Conservation (phyloP, 352 stramenopile genomes). For the Phytophthora syringae region DNA sequence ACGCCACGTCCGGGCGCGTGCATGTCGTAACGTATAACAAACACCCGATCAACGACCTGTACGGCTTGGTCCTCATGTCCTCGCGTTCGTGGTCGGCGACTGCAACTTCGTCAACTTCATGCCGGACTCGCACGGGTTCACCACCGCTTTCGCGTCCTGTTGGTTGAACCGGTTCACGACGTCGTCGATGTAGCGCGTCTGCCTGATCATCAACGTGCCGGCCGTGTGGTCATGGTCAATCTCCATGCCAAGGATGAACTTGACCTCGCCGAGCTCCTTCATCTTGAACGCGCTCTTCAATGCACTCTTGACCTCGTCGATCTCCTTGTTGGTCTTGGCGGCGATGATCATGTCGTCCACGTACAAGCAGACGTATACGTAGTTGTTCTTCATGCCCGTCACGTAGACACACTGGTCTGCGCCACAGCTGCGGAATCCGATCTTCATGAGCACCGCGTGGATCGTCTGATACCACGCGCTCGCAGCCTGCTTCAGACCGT, state of each 20-base stretch:
- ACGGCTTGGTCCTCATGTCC: slow-evolving; percentile 6
- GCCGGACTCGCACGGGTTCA: slow-evolving; percentile 11
- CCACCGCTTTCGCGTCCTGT: slow-evolving; percentile 4
- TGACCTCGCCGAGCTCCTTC: slow-evolving; percentile 20
- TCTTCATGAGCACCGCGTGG: slow-evolving; percentile 2
- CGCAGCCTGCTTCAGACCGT: slow-evolving; percentile 30
- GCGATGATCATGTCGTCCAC: slow-evolving; percentile 7
- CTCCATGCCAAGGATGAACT: slow-evolving; percentile 31
- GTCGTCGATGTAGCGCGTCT: slow-evolving; percentile 26
- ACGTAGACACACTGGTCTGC: slow-evolving; percentile 30
- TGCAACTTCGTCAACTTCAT: slow-evolving; percentile 14
- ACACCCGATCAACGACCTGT: neutral
- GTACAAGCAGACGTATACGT: slow-evolving; percentile 17
- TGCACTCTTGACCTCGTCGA: slow-evolving; percentile 8
- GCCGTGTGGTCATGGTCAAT: slow-evolving; percentile 18
- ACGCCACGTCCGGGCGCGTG: slow-evolving; percentile 8
- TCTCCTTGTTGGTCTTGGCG: slow-evolving; percentile 10
- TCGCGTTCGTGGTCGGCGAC: slow-evolving; percentile 2
- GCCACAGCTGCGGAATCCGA: slow-evolving; percentile 16
- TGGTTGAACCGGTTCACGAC: slow-evolving; percentile 13
- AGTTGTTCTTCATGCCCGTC: slow-evolving; percentile 3
- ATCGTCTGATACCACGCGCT: slow-evolving; percentile 26
- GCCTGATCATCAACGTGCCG: slow-evolving; percentile 24
- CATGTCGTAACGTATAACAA: slow-evolving; percentile 21
- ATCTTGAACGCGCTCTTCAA: slow-evolving; percentile 26